Evolutionary conservation across 352 stramenopile species (phyloP).

Genomic region (Phytophthora litchii): DNA sequence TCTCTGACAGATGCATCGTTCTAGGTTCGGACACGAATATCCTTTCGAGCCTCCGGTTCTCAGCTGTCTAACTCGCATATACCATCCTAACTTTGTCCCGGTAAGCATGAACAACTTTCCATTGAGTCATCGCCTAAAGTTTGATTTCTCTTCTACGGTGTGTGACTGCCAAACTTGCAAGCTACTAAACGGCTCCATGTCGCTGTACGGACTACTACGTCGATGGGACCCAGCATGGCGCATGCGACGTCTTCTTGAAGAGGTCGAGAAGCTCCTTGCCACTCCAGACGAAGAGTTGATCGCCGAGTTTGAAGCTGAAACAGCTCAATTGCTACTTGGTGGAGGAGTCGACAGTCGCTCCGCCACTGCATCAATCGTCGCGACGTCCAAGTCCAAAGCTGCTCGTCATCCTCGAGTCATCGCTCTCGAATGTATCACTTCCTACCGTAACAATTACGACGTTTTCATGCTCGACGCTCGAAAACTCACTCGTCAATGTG

Average conservation of each 20-base stretch:
- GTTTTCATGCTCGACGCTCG: constrained; percentile 42
- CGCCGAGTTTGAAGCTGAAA: constrained; percentile 50
- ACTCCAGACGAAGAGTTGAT: constrained; percentile 53
- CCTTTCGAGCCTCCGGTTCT: constrained; percentile 57
- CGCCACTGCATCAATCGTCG: constrained; percentile 17
- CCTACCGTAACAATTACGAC: constrained; percentile 41
- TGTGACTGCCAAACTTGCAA: constrained; percentile 8
- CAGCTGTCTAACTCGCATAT: constrained; percentile 59
- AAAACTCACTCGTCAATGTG: constrained; percentile 37
- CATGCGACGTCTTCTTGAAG: constrained; percentile 55
- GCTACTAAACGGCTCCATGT: constrained; percentile 63
- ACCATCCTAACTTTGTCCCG: constrained; percentile 76
- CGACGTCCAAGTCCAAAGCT: constrained; percentile 24
- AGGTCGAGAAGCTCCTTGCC: constrained; percentile 43
- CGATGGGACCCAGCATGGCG: constrained; percentile 62
- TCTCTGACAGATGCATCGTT: neutral
- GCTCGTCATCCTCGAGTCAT: constrained; percentile 58
- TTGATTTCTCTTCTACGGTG: no score
- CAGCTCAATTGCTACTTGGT: constrained; percentile 25
- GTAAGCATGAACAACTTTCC: constrained; percentile 26
- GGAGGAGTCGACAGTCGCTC: constrained; percentile 12
- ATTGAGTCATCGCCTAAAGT: no score
- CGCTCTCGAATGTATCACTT: constrained; percentile 55
- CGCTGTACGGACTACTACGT: constrained; percentile 46
- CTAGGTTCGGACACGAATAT: constrained; percentile 61